phyloP scores from a whole-genome alignment of 257 asterid species.

The Primulina eburnea region DNA sequence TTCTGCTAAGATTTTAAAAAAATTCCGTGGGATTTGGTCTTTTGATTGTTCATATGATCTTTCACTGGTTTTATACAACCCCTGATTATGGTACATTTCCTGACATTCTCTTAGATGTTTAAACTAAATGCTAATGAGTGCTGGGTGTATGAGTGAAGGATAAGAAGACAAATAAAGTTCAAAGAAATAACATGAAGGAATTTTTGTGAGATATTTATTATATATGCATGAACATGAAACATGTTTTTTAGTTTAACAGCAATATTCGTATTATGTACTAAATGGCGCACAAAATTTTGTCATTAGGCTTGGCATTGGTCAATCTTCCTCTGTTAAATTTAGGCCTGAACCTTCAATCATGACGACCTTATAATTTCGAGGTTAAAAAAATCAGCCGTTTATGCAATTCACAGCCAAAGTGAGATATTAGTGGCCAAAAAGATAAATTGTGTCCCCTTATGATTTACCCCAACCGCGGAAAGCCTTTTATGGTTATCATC shows the following conservation, averaged over 20 bases:
- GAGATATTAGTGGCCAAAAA: background rate
- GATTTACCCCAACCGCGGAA: background rate
- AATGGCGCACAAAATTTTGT: background rate
- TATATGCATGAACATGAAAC: too few relatives aligned
- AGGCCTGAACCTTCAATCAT: background rate
- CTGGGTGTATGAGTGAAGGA: background rate
- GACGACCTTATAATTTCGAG: background rate
- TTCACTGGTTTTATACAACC: conserved; percentile 7
- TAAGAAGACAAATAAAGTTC: background rate
- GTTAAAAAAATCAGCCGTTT: too few relatives aligned
- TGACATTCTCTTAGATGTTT: background rate
- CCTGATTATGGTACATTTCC: background rate
- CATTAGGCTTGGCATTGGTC: background rate
- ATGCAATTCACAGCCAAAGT: too few relatives aligned
- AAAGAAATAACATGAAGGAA: background rate
- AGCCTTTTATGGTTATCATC: background rate
- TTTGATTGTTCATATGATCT: conserved; percentile 6
- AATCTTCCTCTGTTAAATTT: background rate
- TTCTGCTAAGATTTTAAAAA: conserved; percentile 7
- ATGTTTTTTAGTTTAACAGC: background rate
- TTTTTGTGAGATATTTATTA: background rate
- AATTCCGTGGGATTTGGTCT: conserved; percentile 23
- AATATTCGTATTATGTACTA: background rate
- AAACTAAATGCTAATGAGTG: background rate
- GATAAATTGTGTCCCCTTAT: background rate